Base-by-base conservation (phyloP, 345 rosid genomes). In the Ailanthus altissimus region DNA sequence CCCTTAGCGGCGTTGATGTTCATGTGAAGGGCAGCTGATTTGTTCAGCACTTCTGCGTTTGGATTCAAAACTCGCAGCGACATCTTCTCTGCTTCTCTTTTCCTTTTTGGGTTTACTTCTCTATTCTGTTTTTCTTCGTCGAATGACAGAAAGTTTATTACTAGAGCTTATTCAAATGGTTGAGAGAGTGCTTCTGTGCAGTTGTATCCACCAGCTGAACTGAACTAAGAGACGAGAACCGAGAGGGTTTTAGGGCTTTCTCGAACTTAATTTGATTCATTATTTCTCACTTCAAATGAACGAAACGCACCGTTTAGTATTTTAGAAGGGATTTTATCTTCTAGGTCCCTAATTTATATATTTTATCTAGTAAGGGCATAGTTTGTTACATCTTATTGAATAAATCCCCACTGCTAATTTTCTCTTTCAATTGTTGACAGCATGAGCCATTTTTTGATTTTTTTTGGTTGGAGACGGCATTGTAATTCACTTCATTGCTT, bases 11-110 rank as follows among this genome's bases (percentile, higher is more conserved):
- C 97, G 85, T 92, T 93, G 80, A 96, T 96, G 86, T 91, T 96
- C 98, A 96, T 96, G 81, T 96, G 99, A 60, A 96, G 93, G 73
- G 98, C 98, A 72, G 97, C 95, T 66, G 98, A 92, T 88, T 96
- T 96, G 94, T 96, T 93, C 53, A 96, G 93, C 64, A 93, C 97
- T 78, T 96, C 99, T 0, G 99, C 99, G 79, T 96, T 96, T 67
- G 98, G 98, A 83, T 96, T 96, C 87, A 93, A 78, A 10, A 92
- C 89, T 63, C 97, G 90, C 64, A 96, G 81, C 78, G 99, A 91
- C 99, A 96, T 96, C 70, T 80, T 93, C 76, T 51, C 4, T 50
- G 20, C 50, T 42, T 69, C 73, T 32, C 47, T 40, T 11, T 62
- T 36, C 36, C 8, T 62, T 4, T 25, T 11, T 32, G n/a, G n/a